phyloP scores from a whole-genome alignment of 768 basidiomycete species.

The Termitomyces sp. region DNA sequence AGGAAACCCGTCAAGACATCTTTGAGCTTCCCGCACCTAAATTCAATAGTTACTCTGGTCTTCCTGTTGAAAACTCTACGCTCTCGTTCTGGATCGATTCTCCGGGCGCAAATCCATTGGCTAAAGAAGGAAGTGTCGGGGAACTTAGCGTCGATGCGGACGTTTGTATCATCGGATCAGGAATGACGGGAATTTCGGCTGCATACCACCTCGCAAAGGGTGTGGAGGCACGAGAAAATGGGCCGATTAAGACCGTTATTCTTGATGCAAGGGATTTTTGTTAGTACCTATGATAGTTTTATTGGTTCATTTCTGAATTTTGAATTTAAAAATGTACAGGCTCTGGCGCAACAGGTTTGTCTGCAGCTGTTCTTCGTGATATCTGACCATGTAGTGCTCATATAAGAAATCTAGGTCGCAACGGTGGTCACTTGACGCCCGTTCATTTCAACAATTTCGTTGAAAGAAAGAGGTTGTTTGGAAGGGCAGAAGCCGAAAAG shows the following conservation, averaged over 20 bases:
- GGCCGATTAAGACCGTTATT: conserved; percentile 32
- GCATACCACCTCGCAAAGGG: conserved; percentile 64
- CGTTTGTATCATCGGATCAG: conserved; percentile 75
- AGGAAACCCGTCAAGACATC: conserved; percentile 3
- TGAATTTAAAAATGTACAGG: conserved; percentile 31
- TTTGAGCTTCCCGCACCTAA: conserved; percentile 4
- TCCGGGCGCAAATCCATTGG: conserved; percentile 61
- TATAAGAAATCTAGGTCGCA: conserved; percentile 49
- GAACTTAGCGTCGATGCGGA: conserved; percentile 57
- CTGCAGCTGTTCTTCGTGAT: background rate
- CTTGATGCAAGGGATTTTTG: conserved; percentile 87
- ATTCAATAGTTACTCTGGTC: conserved; percentile 5
- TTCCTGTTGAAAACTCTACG: conserved; percentile 62
- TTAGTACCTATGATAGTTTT: conserved; percentile 21
- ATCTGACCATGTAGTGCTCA: background rate
- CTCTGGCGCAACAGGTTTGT: conserved; percentile 69
- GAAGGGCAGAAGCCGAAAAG: conserved; percentile 48
- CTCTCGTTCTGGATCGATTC: conserved; percentile 69
- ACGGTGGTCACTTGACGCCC: conserved; percentile 73
- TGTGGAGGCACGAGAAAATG: conserved; percentile 14
- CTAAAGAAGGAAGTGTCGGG: conserved; percentile 60
- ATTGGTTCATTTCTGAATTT: background rate
- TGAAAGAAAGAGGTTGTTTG: conserved; percentile 31
- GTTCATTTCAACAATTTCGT: conserved; percentile 41
- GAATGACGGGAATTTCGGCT: conserved; percentile 71